These are phyloP conservation scores for Trichoderma sp. DNA, from an alignment of 2,329 filamentous ascomycete genomes.

Conservation along the genomic window DNA sequence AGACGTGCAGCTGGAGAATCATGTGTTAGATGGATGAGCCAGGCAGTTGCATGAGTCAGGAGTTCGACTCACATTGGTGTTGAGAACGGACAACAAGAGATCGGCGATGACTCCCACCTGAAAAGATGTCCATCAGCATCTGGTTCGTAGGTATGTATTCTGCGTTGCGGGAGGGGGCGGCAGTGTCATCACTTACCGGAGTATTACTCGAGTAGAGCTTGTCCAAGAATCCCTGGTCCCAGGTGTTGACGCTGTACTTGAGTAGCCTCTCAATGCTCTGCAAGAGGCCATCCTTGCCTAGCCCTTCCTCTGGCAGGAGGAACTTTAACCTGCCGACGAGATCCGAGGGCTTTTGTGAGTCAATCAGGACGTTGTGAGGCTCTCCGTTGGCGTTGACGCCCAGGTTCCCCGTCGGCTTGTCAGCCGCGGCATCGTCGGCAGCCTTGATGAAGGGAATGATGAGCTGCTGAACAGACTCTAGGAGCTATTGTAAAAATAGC, in stretches of 20 bases:
- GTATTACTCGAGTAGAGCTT: constrained; percentile 93
- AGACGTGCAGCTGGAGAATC: constrained; percentile 73
- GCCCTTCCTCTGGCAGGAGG: constrained; percentile 59
- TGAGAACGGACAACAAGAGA: constrained; percentile 79
- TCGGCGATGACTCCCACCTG: constrained; percentile 83
- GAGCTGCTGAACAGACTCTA: constrained; percentile 66
- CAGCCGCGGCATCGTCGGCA: constrained; percentile 65
- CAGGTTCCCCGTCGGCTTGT: constrained; percentile 54
- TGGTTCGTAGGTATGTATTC: background rate
- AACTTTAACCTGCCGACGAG: constrained; percentile 59
- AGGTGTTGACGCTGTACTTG: constrained; percentile 93
- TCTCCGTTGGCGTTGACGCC: constrained; percentile 46
- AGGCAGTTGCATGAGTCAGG: too few species aligned
- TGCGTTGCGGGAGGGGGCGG: background rate
- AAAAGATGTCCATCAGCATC: background rate
- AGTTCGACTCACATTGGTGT: constrained; percentile 73
- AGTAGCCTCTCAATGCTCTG: constrained; percentile 71
- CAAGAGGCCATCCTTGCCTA: constrained; percentile 73
- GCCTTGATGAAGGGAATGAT: constrained; percentile 70
- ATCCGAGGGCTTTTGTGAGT: constrained; percentile 61
- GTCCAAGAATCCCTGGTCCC: constrained; percentile 94
- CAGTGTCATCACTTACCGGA: constrained; percentile 54
- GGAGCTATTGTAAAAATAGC: constrained; percentile 53
- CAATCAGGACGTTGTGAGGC: constrained; percentile 62
- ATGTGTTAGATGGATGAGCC: background rate